These are phyloP conservation scores for Penicillium sumatraense DNA, from an alignment of 2,329 filamentous ascomycete species.

Conservation along the genomic window DNA sequence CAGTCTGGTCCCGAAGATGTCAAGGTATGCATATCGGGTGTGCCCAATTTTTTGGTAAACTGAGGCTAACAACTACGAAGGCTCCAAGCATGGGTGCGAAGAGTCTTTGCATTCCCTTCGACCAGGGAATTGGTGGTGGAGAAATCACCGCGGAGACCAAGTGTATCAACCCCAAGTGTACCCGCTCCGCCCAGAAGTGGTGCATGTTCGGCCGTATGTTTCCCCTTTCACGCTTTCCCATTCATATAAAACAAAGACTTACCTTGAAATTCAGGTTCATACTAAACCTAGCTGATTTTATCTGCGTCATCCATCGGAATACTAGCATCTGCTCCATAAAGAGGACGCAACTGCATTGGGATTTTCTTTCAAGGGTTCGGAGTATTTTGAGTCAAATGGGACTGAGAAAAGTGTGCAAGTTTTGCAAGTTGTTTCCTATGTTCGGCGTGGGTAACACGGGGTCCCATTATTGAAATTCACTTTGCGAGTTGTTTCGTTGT, in stretches of 20 bases:
- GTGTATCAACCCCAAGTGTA: conserved; percentile 89
- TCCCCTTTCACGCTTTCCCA: background rate
- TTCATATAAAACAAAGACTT: background rate
- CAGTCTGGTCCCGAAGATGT: conserved; percentile 69
- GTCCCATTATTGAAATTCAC: conserved; percentile 3
- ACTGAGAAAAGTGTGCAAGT: background rate
- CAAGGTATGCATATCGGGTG: background rate
- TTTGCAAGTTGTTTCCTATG: conserved; percentile 2
- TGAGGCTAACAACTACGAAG: conserved; percentile 45
- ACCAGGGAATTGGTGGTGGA: conserved; percentile 78
- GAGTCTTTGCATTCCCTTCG: conserved; percentile 78
- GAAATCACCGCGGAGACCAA: conserved; percentile 76
- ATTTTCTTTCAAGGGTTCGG: conserved; percentile 1
- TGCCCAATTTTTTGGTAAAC: background rate
- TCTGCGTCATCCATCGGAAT: background rate
- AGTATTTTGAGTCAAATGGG: background rate
- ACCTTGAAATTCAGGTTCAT: conserved; percentile 30
- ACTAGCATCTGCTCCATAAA: background rate
- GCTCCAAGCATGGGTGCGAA: conserved; percentile 78
- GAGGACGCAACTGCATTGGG: conserved; percentile 1
- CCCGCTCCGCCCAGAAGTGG: conserved; percentile 77
- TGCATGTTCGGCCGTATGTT: conserved; percentile 83
- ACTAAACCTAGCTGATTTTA: conserved; percentile 24
- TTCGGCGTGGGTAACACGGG: conserved; percentile 5
- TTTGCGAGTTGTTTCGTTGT: conserved; percentile 8